These are phyloP conservation scores for Cardamine occulta DNA, from an alignment of 345 rosid genomes.

Conservation along the genomic window DNA sequence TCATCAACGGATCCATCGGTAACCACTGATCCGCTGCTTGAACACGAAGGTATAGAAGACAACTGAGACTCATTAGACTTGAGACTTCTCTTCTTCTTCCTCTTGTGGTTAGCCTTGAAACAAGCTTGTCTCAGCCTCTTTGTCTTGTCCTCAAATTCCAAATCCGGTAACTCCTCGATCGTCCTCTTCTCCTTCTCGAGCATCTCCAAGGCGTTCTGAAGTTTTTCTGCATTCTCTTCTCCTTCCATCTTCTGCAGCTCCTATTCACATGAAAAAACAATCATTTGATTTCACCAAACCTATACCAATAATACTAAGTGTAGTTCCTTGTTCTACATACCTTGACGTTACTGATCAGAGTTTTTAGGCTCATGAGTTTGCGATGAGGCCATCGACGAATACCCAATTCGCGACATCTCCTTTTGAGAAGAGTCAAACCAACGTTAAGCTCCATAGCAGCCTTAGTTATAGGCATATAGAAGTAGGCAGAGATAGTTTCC, in stretches of 20 bases:
- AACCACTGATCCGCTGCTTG: conserved; percentile 30
- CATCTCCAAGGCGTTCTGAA: conserved; percentile 51
- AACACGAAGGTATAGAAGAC: conserved; percentile 7
- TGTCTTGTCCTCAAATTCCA: conserved; percentile 60
- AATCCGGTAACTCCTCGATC: conserved; percentile 68
- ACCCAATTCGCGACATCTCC: conserved; percentile 71
- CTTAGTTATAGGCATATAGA: conserved; percentile 70
- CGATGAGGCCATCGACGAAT: conserved; percentile 74
- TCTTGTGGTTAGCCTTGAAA: conserved; percentile 91
- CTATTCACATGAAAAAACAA: conserved; percentile 19
- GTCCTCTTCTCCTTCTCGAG: conserved; percentile 67
- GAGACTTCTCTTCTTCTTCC: conserved; percentile 55
- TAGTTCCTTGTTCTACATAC: conserved; percentile 31
- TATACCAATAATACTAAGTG: neutral
- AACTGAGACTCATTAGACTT: neutral
- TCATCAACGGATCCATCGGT: conserved; percentile 20
- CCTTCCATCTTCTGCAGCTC: conserved; percentile 48
- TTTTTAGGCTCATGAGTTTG: conserved; percentile 66
- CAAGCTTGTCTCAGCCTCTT: conserved; percentile 86
- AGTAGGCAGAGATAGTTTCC: conserved; percentile 52
- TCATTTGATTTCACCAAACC: neutral
- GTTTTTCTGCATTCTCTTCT: conserved; percentile 40
- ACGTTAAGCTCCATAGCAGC: conserved; percentile 70
- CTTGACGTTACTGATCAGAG: conserved; percentile 60
- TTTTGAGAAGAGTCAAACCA: conserved; percentile 70